Evolutionary conservation across 1,284 basidiomycete species (phyloP), one percentile per base, ranked within the genome.

Genomic region (Microbotryum silenes-acaulis): DNA sequence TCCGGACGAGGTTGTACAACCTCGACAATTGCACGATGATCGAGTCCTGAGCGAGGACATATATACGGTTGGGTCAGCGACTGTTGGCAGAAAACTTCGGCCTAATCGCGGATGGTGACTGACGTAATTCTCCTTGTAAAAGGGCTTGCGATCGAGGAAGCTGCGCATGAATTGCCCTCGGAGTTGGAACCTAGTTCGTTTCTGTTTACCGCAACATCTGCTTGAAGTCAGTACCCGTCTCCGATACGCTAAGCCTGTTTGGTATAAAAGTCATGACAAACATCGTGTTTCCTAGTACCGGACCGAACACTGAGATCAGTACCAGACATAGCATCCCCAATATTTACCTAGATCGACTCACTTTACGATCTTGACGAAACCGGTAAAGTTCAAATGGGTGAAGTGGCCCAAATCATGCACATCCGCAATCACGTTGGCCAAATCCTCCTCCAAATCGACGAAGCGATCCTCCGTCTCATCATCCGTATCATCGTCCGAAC

Each of bases 301-400:
- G 7, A 31, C 8, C 18, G 51, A 53, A 21, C 49, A 62, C 61
- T n/a, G 23, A 42, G 16, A 18, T 42, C 37, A 42, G 37, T 42
- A 42, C 37, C n/a, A 50, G 14, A 14, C 48, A n/a, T 50, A 2
- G 18, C 48, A 29, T 8, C 29, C 48, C 21, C 37, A 42, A 2
- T 3, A 12, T 18, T 14, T 16, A 42, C 82, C 59, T 70, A 87
- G 86, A 74, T 89, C 88, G 74, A 90, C 88, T 85, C 90, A 90
- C 82, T 98, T 98, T 67, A 97, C 81, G 67, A 98, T 98, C 79
- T 99, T 99, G 82, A 97, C 89, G 77, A 99, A 99, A 10, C 96
- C 96, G 1, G 96, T 78, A 60, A 94, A 74, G 90, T 73, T 73
- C 42, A 72, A 63, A 48, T 72, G 70, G 1, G 71, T 70, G 63